A percentile compares a stretch with the other conserved stretches of the same genome.
Conservation (phyloP, 2,329 filamentous ascomycete species). For the Paradendryphiella salina region DNA sequence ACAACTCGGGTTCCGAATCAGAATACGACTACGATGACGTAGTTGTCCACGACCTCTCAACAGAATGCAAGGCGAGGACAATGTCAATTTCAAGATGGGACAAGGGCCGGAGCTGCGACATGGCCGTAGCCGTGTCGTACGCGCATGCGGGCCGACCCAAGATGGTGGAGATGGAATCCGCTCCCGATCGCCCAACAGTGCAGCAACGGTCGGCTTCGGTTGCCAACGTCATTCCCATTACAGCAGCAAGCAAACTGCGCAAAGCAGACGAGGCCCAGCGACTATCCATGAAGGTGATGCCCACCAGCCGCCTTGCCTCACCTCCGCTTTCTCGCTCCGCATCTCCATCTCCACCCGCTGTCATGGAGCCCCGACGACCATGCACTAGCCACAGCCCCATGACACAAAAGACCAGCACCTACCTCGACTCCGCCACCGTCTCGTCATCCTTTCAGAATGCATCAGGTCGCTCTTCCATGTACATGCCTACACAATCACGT, state of each 20-base stretch:
- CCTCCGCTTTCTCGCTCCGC: constrained; percentile 25
- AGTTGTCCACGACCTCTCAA: constrained; percentile 35
- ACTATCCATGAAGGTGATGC: constrained; percentile 30
- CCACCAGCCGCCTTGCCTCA: constrained; percentile 13
- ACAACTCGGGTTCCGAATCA: constrained; percentile 31
- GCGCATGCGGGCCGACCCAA: constrained; percentile 46
- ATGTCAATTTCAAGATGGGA: constrained; percentile 42
- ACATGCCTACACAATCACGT: constrained; percentile 25
- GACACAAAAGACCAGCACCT: constrained; percentile 26
- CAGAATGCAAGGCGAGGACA: constrained; percentile 35
- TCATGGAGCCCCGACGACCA: constrained; percentile 32
- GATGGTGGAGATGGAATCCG: constrained; percentile 42
- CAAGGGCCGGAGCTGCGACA: constrained; percentile 43
- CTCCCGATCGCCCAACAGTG: constrained; percentile 19
- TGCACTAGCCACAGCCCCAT: constrained; percentile 35
- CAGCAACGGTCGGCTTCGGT: constrained; percentile 42
- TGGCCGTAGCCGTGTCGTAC: constrained; percentile 45
- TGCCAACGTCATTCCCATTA: constrained; percentile 34
- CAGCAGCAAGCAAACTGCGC: constrained; percentile 35
- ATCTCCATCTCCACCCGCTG: constrained; percentile 32
- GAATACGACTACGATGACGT: constrained; percentile 40
- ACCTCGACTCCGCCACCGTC: constrained; percentile 28
- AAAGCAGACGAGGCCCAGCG: constrained; percentile 34
- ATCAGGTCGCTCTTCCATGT: constrained; percentile 35
- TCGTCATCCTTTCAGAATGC: constrained; percentile 30